phyloP scores from a whole-genome alignment of 495 filamentous ascomycete species.

The Talaromyces liani region DNA sequence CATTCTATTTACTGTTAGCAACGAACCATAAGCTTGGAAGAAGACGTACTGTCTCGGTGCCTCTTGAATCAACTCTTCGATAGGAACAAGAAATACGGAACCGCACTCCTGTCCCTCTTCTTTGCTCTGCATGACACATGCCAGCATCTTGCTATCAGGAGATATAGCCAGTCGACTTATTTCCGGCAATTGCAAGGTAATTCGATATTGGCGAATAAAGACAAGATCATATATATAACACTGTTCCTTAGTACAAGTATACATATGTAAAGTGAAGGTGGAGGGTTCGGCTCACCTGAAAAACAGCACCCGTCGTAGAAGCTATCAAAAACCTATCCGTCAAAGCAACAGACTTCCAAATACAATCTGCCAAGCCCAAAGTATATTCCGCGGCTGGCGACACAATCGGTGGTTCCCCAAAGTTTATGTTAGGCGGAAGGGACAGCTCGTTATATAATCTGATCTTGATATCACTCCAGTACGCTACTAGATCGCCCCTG shows the following conservation, averaged over 20 bases:
- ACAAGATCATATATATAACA: constrained; percentile 5
- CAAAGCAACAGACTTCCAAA: constrained; percentile 6
- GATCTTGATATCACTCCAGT: constrained; percentile 24
- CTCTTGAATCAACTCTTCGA: background rate
- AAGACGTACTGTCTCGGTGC: background rate
- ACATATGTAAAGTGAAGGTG: too few species aligned
- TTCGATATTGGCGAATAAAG: background rate
- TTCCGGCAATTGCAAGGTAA: constrained; percentile 9
- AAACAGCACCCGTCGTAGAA: constrained; percentile 7
- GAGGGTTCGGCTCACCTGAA: constrained; percentile 1
- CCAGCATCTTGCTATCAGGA: constrained; percentile 17
- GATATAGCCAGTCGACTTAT: constrained; percentile 23
- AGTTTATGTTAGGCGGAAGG: background rate
- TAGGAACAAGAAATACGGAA: constrained; percentile 6
- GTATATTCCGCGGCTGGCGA: background rate
- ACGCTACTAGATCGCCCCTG: constrained; percentile 18
- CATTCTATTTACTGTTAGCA: background rate
- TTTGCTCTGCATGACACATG: constrained; percentile 13
- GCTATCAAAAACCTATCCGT: constrained; percentile 5
- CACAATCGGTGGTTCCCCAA: background rate
- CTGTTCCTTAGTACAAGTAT: background rate
- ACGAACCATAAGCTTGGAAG: background rate
- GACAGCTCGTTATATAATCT: constrained; percentile 21
- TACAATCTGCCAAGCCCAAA: background rate
- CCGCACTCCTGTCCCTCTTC: constrained; percentile 5